phyloP scores from a whole-genome alignment of 805 yeast species.

The Sungouiozyma intestinalis region DNA sequence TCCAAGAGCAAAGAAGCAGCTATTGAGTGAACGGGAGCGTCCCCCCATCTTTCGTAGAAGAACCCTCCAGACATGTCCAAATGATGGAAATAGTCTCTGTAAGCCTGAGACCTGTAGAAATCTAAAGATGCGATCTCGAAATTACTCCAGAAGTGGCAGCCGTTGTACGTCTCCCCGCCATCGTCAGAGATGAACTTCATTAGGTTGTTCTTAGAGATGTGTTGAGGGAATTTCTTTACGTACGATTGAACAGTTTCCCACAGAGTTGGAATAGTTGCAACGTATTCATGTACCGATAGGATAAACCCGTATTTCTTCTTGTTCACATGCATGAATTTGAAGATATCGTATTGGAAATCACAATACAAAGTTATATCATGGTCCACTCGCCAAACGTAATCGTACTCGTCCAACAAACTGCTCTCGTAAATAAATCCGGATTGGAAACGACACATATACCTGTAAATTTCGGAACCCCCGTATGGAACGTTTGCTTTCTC shows the following conservation, averaged over 20 bases:
- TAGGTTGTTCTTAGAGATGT: conserved; percentile 38
- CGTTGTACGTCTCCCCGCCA: conserved; percentile 52
- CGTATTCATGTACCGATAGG: conserved; percentile 52
- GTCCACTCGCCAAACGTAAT: conserved; percentile 70
- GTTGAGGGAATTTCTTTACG: conserved; percentile 34
- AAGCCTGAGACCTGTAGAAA: conserved; percentile 49
- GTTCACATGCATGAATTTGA: conserved; percentile 44
- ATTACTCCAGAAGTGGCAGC: conserved; percentile 79
- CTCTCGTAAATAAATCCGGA: conserved; percentile 53
- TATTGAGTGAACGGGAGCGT: conserved; percentile 81
- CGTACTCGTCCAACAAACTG: conserved; percentile 45
- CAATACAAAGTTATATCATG: conserved; percentile 55
- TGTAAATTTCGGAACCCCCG: conserved; percentile 49
- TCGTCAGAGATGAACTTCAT: conserved; percentile 56
- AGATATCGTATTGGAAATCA: conserved; percentile 54
- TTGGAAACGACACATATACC: conserved; percentile 53
- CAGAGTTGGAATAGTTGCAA: conserved; percentile 48
- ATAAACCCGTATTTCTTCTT: conserved; percentile 59
- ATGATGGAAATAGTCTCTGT: conserved; percentile 48
- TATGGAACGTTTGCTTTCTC: conserved; percentile 38
- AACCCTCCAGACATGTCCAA: conserved; percentile 67
- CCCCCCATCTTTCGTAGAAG: conserved; percentile 88
- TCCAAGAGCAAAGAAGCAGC: conserved; percentile 56
- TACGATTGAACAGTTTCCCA: conserved; percentile 50
- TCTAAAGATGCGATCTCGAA: conserved; percentile 67